These are phyloP conservation scores for Dactylellina haptotyla DNA, from an alignment of 2,329 filamentous ascomycete species.

Conservation along the genomic window DNA sequence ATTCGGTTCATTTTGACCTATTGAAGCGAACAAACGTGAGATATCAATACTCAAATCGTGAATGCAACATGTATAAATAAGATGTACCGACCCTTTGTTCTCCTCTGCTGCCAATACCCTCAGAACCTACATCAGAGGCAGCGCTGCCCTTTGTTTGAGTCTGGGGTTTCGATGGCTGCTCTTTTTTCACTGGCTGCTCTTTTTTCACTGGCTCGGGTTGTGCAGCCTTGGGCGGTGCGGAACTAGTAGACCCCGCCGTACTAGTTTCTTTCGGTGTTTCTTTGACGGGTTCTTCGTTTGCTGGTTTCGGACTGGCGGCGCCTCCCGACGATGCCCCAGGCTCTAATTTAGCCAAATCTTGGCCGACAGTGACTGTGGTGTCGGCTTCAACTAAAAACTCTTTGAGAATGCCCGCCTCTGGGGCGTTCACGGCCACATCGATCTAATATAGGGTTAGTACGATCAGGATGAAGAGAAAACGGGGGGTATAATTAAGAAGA, in stretches of 20 bases:
- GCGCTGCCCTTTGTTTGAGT: constrained; percentile 56
- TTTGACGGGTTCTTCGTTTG: constrained; percentile 63
- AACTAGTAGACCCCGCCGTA: constrained; percentile 61
- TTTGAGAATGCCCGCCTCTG: constrained; percentile 88
- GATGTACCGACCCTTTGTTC: constrained; percentile 58
- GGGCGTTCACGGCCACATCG: constrained; percentile 94
- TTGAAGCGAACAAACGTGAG: constrained; percentile 17
- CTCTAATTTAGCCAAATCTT: constrained; percentile 88
- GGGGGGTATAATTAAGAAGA: constrained; percentile 9
- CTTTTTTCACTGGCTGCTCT: too few relatives aligned
- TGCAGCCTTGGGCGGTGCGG: constrained; percentile 57
- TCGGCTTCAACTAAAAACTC: constrained; percentile 92
- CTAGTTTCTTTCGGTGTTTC: constrained; percentile 60
- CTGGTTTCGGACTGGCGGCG: constrained; percentile 65
- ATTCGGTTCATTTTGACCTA: constrained; percentile 99
- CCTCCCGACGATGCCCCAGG: constrained; percentile 70
- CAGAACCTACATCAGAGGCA: constrained; percentile 53
- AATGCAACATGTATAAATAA: background rate
- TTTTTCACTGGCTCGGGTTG: constrained; percentile 55
- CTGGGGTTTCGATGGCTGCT: constrained; percentile 61
- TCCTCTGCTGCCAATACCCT: constrained; percentile 57
- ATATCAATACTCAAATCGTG: background rate
- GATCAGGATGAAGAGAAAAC: background rate
- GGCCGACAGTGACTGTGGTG: constrained; percentile 92
- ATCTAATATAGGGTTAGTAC: constrained; percentile 69